phyloP scores from a whole-genome alignment of 1,139 yeast species.

The Sugiyamaella xylanicola region DNA sequence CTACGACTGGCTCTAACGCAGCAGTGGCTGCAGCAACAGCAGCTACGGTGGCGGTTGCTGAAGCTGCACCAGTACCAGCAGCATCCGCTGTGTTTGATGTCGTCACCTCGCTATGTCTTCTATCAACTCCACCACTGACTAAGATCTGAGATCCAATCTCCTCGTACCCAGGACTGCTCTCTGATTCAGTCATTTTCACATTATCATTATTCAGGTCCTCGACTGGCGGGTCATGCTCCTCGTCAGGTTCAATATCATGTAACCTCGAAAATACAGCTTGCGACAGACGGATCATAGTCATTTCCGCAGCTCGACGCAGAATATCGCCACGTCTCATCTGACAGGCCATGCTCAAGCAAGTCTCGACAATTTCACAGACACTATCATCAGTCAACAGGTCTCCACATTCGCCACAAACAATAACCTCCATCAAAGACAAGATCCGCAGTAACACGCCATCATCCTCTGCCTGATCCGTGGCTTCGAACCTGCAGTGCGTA shows the following conservation, averaged over 20 bases:
- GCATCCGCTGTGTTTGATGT: background rate
- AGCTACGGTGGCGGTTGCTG: background rate
- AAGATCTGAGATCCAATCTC: conserved; percentile 29
- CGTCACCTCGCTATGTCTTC: conserved; percentile 9
- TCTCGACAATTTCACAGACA: conserved; percentile 85
- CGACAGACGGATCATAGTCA: conserved; percentile 73
- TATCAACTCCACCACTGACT: conserved; percentile 16
- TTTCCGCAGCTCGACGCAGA: conserved; percentile 84
- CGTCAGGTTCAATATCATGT: conserved; percentile 54
- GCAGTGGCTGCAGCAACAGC: background rate
- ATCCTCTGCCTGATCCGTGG: conserved; percentile 89
- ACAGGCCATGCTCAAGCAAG: conserved; percentile 89
- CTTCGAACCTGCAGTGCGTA: conserved; percentile 94
- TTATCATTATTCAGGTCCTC: conserved; percentile 25
- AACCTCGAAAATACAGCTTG: conserved; percentile 63
- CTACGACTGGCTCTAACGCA: background rate
- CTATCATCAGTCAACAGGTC: conserved; percentile 73
- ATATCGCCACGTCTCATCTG: conserved; percentile 91
- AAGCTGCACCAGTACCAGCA: background rate
- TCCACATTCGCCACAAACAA: conserved; percentile 66
- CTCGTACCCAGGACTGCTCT: conserved; percentile 19
- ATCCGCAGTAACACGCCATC: conserved; percentile 89
- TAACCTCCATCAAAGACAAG: conserved; percentile 67
- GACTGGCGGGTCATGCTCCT: conserved; percentile 38
- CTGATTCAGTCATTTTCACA: conserved; percentile 17